These are phyloP conservation scores for Lepidium didymum DNA, from an alignment of 345 rosid genomes.

Conservation along the genomic window DNA sequence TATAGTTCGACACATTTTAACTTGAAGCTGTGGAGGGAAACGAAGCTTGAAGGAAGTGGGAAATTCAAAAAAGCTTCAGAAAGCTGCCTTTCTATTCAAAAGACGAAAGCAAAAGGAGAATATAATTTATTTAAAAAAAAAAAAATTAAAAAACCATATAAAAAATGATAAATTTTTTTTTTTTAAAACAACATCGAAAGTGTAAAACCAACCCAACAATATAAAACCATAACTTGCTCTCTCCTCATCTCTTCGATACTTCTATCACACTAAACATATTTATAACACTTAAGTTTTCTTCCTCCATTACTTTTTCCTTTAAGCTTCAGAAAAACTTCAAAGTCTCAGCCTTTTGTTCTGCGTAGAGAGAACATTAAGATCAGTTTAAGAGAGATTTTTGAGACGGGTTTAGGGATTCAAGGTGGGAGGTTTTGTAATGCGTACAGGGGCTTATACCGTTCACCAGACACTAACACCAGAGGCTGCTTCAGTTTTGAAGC, in stretches of 20 bases:
- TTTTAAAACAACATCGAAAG: conserved; percentile 26
- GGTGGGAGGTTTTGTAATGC: conserved; percentile 67
- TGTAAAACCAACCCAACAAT: conserved; percentile 30
- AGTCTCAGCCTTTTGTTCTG: background rate
- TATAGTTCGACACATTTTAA: conserved; percentile 13
- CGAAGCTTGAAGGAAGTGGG: conserved; percentile 36
- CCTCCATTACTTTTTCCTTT: background rate
- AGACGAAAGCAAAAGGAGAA: conserved; percentile 34
- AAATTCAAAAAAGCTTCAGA: conserved; percentile 38
- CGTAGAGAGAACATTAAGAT: conserved; percentile 13
- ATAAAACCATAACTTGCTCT: conserved; percentile 26
- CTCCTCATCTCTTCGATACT: conserved; percentile 20
- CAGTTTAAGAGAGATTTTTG: background rate
- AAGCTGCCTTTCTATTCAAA: conserved; percentile 31
- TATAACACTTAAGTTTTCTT: background rate
- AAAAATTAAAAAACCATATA: background rate
- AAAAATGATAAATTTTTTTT: background rate
- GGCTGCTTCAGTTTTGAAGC: conserved; percentile 96
- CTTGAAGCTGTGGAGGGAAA: conserved; percentile 35
- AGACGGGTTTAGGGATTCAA: conserved; percentile 26
- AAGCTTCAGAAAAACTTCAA: background rate
- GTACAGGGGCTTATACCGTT: conserved; percentile 84
- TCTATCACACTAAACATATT: conserved; percentile 15
- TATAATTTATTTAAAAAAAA: conserved; percentile 4
- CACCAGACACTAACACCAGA: conserved; percentile 97